Evolutionary conservation across 768 basidiomycete species (phyloP), one percentile per base, ranked within the genome.

Genomic region (Collybiopsis confluens): DNA sequence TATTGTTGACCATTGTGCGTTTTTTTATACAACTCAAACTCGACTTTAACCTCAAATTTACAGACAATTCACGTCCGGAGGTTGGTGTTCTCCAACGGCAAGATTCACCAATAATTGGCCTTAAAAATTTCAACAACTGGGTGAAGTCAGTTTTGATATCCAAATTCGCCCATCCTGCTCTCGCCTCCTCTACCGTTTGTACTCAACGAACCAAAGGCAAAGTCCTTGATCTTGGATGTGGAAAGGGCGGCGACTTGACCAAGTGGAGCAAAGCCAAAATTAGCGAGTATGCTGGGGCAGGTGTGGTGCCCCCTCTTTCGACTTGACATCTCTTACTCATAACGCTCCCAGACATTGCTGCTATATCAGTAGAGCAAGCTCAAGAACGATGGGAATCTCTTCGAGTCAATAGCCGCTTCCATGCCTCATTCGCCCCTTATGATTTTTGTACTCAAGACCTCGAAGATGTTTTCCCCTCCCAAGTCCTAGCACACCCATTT

Each of bases 51-150:
- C 52, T 53, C 35, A 42, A 21, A 37, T 38, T 37, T 30, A 42
- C 59, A 97, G 96, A 99, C 70, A 98, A 99, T 68, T 79, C 83
- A 13, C 83, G 97, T 10, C 94, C 94, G 5, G 94, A 99, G 55
- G 88, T 96, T 9, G 93, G 92, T 54, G 82, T 92, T 27, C 76
- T 83, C 9, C 85, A 89, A 62, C 90, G 97, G 28, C 79, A 80
- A 58, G 83, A 88, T 16, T 98, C 95, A 5, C 92, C 94, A 40
- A 99, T 98, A 61, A 92, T 97, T 52, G 97, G 97, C 35, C 81
- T 99, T 52, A 98, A 97, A 70, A 88, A 81, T 65, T 99, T 98
- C 73, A 99, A 99, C 73, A 99, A 99, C 73, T 99, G 97, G 97
- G 88, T 98, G 61, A 99, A 99, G 69, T 93, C 92, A 9, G 95